Percentiles rank a stretch among this genome's conserved stretches.
phyloP scores from a whole-genome alignment of 1,139 yeast species.

The Candida tropicalis region DNA sequence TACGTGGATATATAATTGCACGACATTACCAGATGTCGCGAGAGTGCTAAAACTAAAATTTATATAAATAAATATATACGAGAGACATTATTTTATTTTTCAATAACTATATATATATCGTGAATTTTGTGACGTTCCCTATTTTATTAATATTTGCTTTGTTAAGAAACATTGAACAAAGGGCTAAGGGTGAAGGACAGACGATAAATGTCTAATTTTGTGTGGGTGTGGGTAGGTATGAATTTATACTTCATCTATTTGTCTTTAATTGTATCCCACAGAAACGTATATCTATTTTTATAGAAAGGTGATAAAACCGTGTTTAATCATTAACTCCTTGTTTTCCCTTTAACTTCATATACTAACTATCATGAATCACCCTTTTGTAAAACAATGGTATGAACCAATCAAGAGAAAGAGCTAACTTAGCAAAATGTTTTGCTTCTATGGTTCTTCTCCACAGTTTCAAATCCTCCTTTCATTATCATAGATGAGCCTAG shows the following conservation, averaged over 20 bases:
- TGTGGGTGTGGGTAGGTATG: too few species aligned
- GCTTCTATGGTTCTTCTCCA: not conserved
- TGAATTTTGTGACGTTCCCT: not conserved
- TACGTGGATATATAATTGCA: not conserved
- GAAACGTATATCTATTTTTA: slow-evolving; percentile 2
- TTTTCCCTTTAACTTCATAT: not conserved
- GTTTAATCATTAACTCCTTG: not conserved
- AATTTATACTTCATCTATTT: too few species aligned
- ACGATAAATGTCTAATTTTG: not conserved
- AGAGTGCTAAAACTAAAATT: too few species aligned
- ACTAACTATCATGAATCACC: too few species aligned
- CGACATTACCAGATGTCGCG: not conserved
- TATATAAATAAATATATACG: not conserved
- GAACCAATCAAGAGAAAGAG: not conserved
- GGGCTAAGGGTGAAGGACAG: not conserved
- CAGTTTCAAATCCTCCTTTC: not conserved
- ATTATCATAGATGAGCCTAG: not conserved
- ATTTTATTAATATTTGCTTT: too few species aligned
- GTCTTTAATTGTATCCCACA: slow-evolving; percentile 1
- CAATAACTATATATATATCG: not conserved
- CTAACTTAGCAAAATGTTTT: not conserved
- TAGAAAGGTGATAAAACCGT: not conserved
- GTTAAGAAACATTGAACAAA: not conserved
- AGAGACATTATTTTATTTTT: not conserved
- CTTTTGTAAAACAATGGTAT: slow-evolving; percentile 1